Evolutionary conservation across 768 basidiomycete species (phyloP).

Genomic region (Macrolepiota albuminosa): DNA sequence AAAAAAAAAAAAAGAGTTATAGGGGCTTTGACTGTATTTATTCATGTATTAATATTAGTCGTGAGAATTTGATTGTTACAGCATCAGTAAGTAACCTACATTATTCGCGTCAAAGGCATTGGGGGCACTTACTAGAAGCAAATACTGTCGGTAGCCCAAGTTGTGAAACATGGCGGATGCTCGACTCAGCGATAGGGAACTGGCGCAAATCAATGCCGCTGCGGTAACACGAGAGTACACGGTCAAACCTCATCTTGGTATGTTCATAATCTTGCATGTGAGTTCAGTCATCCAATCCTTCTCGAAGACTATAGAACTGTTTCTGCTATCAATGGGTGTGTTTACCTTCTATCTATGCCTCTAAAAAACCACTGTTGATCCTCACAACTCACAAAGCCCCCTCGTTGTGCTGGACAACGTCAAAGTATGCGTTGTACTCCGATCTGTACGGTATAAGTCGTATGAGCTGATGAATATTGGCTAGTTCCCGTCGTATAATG

Average conservation of each 20-base stretch:
- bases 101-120: too few species aligned
- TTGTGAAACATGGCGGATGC: conserved; percentile 40
- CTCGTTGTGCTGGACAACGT: conserved; percentile 97
- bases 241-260: conserved; percentile 87
- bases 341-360: neutral
- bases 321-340: conserved; percentile 92
- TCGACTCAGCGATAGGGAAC: conserved; percentile 65
- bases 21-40: neutral
- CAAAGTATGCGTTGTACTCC: conserved; percentile 54
- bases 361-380: conserved; percentile 8
- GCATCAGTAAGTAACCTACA: neutral
- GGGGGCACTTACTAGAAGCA: neutral
- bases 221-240: conserved; percentile 87
- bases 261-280: conserved; percentile 22
- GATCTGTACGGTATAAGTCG: conserved; percentile 4
- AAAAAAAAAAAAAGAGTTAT: too few species aligned
- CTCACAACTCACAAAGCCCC: conserved; percentile 47
- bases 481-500: conserved; percentile 96
- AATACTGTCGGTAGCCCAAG: neutral
- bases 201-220: conserved; percentile 80
- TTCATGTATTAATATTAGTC: neutral
- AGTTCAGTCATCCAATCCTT: conserved; percentile 12
- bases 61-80: conserved; percentile 12
- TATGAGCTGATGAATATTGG: conserved; percentile 2
- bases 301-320: conserved; percentile 92